These are phyloP conservation scores for Venturia effusa DNA, from an alignment of 2,329 filamentous ascomycete species.

Conservation along the genomic window DNA sequence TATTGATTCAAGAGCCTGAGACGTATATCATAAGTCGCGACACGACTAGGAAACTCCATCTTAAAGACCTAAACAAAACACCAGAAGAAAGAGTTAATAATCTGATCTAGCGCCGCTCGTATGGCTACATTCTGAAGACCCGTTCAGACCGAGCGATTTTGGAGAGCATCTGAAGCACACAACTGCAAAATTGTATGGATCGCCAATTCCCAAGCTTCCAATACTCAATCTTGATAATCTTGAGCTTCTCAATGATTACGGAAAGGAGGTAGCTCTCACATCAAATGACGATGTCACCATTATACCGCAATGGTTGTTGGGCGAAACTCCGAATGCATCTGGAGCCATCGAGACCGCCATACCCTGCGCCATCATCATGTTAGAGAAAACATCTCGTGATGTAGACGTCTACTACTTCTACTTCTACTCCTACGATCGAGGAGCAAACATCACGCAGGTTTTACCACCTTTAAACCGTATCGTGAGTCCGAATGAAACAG, in stretches of 20 bases:
- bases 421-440: conserved; percentile 48
- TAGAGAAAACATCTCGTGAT: conserved; percentile 41
- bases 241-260: conserved; percentile 27
- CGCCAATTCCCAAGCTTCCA: conserved; percentile 16
- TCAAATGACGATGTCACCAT: conserved; percentile 31
- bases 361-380: conserved; percentile 44
- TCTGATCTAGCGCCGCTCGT: conserved; percentile 29
- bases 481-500: conserved; percentile 55
- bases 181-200: conserved; percentile 27
- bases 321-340: conserved; percentile 39
- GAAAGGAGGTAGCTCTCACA: conserved; percentile 29
- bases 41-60: too few species aligned
- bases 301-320: conserved; percentile 34
- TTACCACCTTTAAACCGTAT: conserved; percentile 28
- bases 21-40: too few species aligned
- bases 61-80: too few species aligned
- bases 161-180: conserved; percentile 30
- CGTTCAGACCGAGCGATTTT: conserved; percentile 34
- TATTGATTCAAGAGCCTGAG: too few species aligned
- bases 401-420: conserved; percentile 55
- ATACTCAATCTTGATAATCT: conserved; percentile 34
- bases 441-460: conserved; percentile 37
- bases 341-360: conserved; percentile 41
- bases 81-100: too few species aligned
- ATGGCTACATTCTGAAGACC: conserved; percentile 32